Conservation (phyloP, 768 basidiomycete genomes). For the Stropharia rugosoannulata region DNA sequence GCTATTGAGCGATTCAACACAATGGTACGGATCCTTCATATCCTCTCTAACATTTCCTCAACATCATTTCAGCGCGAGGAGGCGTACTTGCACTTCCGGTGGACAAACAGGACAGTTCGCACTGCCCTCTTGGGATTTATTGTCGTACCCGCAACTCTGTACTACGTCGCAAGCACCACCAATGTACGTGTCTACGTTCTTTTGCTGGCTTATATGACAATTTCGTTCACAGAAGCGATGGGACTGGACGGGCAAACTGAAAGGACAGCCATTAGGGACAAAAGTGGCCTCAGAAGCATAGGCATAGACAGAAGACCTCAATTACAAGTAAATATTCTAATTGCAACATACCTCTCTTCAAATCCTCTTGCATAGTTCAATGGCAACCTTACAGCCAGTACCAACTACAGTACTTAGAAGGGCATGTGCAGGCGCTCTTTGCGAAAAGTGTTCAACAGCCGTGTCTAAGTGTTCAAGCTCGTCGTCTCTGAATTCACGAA, state of each 20-base stretch:
- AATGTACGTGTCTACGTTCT: constrained; percentile 54
- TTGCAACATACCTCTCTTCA: constrained; percentile 30
- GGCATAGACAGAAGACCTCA: background rate
- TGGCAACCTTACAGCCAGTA: constrained; percentile 84
- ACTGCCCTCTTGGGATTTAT: constrained; percentile 62
- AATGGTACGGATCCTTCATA: constrained; percentile 35
- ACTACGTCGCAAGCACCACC: constrained; percentile 44
- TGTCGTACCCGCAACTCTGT: constrained; percentile 60
- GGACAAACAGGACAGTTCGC: constrained; percentile 68
- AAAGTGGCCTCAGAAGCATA: background rate
- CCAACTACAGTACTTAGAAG: constrained; percentile 84
- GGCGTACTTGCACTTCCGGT: constrained; percentile 81
- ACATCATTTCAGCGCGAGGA: constrained; percentile 63
- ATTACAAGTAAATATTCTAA: background rate
- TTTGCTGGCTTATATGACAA: constrained; percentile 34
- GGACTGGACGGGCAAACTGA: constrained; percentile 45
- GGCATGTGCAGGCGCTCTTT: constrained; percentile 89
- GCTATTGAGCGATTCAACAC: constrained; percentile 57
- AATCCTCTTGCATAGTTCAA: constrained; percentile 83
- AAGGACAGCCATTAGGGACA: constrained; percentile 15
- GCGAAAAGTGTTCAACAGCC: constrained; percentile 84
- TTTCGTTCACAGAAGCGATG: constrained; percentile 42
- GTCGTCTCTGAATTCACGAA: constrained; percentile 88
- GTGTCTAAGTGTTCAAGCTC: constrained; percentile 93
- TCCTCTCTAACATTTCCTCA: constrained; percentile 7